These are phyloP conservation scores for Vigna mungo DNA, from an alignment of 306 rosid genomes.

Conservation along the genomic window DNA sequence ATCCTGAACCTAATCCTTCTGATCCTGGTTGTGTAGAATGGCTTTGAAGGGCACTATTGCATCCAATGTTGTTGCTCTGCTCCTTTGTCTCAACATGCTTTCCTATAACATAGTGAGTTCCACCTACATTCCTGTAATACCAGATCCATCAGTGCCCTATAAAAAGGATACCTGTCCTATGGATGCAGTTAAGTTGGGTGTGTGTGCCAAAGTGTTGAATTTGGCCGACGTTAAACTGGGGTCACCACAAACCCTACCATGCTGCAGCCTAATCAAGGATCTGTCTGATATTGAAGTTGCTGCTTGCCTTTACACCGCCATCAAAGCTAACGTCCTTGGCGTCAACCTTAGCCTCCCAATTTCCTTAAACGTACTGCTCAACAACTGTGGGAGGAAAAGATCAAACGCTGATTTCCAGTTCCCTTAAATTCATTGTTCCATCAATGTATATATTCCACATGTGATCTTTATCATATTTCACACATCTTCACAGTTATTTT, in stretches of 20 bases:
- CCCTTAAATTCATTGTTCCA: background rate
- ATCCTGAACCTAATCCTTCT: too few relatives aligned
- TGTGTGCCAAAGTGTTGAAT: constrained; percentile 55
- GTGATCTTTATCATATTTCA: background rate
- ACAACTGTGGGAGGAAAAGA: constrained; percentile 56
- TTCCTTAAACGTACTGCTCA: constrained; percentile 58
- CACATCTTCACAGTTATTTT: background rate
- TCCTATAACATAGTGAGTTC: constrained; percentile 37
- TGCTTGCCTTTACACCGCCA: constrained; percentile 66
- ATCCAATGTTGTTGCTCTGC: background rate
- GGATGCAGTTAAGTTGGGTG: constrained; percentile 58
- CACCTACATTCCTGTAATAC: constrained; percentile 23
- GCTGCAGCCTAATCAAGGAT: constrained; percentile 57
- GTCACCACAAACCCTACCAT: constrained; percentile 57
- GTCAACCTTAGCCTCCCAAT: constrained; percentile 56
- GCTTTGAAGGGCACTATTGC: constrained; percentile 25
- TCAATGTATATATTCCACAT: background rate
- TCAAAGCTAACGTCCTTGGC: constrained; percentile 60
- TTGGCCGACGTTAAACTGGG: constrained; percentile 51
- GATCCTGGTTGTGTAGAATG: background rate
- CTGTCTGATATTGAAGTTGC: constrained; percentile 61
- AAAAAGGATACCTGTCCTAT: constrained; percentile 48
- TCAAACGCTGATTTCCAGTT: constrained; percentile 35
- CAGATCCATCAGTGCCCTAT: constrained; percentile 4
- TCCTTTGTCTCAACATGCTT: constrained; percentile 40